Percentiles rank a stretch among this genome's conserved stretches.
phyloP scores from a whole-genome alignment of 2,329 filamentous ascomycete genomes.

The Clarireedia sp. region DNA sequence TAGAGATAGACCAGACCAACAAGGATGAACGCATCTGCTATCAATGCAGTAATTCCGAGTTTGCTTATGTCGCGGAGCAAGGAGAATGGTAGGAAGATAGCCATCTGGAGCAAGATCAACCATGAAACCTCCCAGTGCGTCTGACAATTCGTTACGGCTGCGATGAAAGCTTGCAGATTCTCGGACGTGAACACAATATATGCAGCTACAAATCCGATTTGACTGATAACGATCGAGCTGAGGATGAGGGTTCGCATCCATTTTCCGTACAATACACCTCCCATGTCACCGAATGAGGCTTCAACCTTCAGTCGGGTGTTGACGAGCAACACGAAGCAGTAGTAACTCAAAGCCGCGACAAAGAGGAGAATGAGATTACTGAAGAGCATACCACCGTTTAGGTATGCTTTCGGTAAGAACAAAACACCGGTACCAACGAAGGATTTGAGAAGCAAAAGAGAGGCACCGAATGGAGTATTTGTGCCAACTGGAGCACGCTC shows the following conservation, averaged over 20 bases:
- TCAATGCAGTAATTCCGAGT: constrained; percentile 85
- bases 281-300: constrained; percentile 97
- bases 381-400: constrained; percentile 97
- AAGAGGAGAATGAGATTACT: constrained; percentile 83
- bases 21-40: constrained; percentile 91
- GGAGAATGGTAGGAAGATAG: constrained; percentile 90
- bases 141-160: constrained; percentile 82
- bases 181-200: constrained; percentile 97
- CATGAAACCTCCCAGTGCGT: constrained; percentile 78
- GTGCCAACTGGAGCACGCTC: constrained; percentile 65
- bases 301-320: constrained; percentile 76
- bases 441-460: constrained; percentile 84
- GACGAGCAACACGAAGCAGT: constrained; percentile 93
- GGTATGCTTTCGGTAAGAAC: constrained; percentile 84
- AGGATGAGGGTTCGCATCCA: constrained; percentile 87
- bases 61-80: constrained; percentile 95
- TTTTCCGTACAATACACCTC: constrained; percentile 80
- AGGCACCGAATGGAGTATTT: constrained; percentile 70
- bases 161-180: constrained; percentile 89
- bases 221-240: constrained; percentile 85
- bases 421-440: constrained; percentile 96
- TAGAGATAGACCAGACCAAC: constrained; percentile 89
- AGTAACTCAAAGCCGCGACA: constrained; percentile 84
- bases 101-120: constrained; percentile 89
- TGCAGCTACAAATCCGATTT: constrained; percentile 88